These are phyloP conservation scores for Penicillium silybi DNA, from an alignment of 495 filamentous ascomycete genomes.

Conservation along the genomic window DNA sequence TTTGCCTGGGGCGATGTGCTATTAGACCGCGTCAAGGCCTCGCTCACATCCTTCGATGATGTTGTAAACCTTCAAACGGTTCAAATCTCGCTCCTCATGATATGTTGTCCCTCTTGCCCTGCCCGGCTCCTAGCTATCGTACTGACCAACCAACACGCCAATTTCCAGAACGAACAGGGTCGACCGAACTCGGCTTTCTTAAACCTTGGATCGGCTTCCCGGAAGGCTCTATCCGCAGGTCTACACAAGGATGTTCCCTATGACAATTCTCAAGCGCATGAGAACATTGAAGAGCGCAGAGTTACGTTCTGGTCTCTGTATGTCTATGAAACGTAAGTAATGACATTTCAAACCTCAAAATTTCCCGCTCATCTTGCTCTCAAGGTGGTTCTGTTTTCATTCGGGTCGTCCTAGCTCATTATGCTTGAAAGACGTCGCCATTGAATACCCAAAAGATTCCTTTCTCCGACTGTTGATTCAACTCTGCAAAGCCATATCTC, in stretches of 20 bases:
- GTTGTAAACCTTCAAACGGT: slow-evolving; percentile 41
- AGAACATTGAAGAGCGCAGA: slow-evolving; percentile 34
- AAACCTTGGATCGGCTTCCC: slow-evolving; percentile 32
- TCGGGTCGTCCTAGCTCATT: slow-evolving; percentile 37
- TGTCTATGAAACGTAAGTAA: slow-evolving; percentile 37
- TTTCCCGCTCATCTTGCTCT: background rate
- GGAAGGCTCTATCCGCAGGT: slow-evolving; percentile 41
- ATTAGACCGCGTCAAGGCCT: slow-evolving; percentile 39
- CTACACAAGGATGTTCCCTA: slow-evolving; percentile 40
- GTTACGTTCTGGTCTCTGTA: slow-evolving; percentile 42
- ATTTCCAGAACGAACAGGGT: slow-evolving; percentile 42
- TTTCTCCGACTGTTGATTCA: slow-evolving; percentile 30
- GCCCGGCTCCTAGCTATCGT: background rate
- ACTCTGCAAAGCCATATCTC: slow-evolving; percentile 32
- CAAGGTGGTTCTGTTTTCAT: slow-evolving; percentile 43
- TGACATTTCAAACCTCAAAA: background rate
- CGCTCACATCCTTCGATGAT: slow-evolving; percentile 31
- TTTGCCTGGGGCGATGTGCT: slow-evolving; percentile 38
- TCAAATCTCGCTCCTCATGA: slow-evolving; percentile 44
- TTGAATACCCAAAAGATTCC: slow-evolving; percentile 32
- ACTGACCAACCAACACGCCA: slow-evolving; percentile 24
- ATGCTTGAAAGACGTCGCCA: slow-evolving; percentile 31
- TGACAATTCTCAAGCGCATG: slow-evolving; percentile 18
- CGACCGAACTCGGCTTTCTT: slow-evolving; percentile 43
- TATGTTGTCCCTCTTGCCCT: slow-evolving; percentile 23